These are phyloP conservation scores for Penicillium concentricum DNA, from an alignment of 2,329 filamentous ascomycete species.

Conservation along the genomic window DNA sequence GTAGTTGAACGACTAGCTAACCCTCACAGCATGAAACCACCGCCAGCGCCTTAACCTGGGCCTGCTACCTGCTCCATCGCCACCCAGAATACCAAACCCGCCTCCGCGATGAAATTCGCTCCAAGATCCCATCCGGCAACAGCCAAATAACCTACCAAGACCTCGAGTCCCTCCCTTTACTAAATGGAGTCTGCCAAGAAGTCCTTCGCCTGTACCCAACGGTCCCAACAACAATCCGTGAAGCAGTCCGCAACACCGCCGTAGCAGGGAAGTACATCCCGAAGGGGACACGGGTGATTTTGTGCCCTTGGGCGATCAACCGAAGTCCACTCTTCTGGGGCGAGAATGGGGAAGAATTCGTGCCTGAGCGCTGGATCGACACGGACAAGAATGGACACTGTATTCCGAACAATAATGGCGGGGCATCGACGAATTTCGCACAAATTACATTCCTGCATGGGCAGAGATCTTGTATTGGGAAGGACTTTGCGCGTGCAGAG, in stretches of 20 bases:
- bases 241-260: conserved; percentile 45
- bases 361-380: conserved; percentile 72
- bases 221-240: conserved; percentile 41
- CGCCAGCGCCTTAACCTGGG: conserved; percentile 54
- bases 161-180: conserved; percentile 71
- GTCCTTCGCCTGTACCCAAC: conserved; percentile 54
- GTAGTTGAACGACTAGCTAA: conserved; percentile 5
- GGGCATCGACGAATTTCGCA: conserved; percentile 39
- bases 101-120: conserved; percentile 53
- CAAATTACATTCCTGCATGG: conserved; percentile 44
- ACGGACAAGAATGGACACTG: conserved; percentile 54
- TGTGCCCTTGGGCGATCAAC: conserved; percentile 71
- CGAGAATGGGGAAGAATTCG: conserved; percentile 66
- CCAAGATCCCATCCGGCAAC: conserved; percentile 43
- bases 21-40: conserved; percentile 54
- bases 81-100: conserved; percentile 50
- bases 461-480: conserved; percentile 40
- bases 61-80: conserved; percentile 53
- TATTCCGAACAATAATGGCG: conserved; percentile 54
- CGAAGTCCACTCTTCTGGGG: conserved; percentile 71
- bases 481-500: conserved; percentile 45
- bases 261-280: conserved; percentile 67
- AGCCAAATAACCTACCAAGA: conserved; percentile 29
- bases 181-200: conserved; percentile 76
- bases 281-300: conserved; percentile 66